Evolutionary conservation across 495 filamentous ascomycete genomes (phyloP).

Genomic region (Schizothecium vesticola): DNA sequence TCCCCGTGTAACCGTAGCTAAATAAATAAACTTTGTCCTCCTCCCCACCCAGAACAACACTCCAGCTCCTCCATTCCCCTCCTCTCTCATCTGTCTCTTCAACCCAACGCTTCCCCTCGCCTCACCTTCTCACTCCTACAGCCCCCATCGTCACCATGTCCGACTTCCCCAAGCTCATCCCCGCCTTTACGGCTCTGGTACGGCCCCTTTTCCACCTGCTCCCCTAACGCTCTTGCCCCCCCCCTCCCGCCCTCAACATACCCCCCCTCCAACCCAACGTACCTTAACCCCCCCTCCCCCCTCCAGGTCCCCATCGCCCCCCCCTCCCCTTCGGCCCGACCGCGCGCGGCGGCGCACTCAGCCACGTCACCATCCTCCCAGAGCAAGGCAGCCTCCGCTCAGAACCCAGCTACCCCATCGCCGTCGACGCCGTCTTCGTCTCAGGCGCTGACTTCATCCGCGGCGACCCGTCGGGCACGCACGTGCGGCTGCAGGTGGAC

Average conservation of each 20-base stretch:
- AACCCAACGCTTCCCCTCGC: neutral
- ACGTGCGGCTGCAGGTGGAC: slow-evolving; percentile 49
- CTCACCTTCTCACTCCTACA: neutral
- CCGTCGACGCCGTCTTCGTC: slow-evolving; percentile 44
- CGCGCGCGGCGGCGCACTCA: slow-evolving; percentile 21
- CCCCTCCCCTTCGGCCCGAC: slow-evolving; percentile 23
- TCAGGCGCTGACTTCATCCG: slow-evolving; percentile 53
- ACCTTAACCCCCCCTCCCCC: neutral
- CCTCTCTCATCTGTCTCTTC: neutral
- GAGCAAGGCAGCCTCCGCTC: slow-evolving; percentile 26
- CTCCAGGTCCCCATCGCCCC: slow-evolving; percentile 31
- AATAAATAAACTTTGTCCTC: neutral
- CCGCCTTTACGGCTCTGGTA: slow-evolving; percentile 40
- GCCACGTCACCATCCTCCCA: slow-evolving; percentile 28
- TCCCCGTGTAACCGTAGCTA: neutral
- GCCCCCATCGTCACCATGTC: slow-evolving; percentile 27
- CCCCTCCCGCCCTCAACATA: neutral
- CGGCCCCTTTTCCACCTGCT: neutral
- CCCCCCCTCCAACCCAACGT: no score
- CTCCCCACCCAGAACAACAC: neutral
- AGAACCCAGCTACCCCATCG: slow-evolving; percentile 29
- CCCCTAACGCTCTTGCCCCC: neutral
- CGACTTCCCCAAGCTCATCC: slow-evolving; percentile 40
- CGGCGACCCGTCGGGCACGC: slow-evolving; percentile 41
- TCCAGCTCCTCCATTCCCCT: neutral